Evolutionary conservation across 225 moss, liverwort and hornwort species (phyloP), one percentile per base, ranked within the genome.

Genomic region (Thuidium tamariscinum): DNA sequence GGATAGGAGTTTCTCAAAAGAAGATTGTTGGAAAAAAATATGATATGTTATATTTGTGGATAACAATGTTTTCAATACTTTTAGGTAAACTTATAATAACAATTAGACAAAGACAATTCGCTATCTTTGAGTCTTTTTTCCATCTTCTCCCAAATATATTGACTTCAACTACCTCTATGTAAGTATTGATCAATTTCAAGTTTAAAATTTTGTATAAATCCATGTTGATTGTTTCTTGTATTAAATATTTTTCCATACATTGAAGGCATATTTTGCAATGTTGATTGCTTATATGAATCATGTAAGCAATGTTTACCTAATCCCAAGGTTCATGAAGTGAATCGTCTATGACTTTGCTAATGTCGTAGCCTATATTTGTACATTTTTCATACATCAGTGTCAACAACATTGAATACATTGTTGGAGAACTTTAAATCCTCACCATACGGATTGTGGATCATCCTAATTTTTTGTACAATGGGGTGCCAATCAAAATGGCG

Each of bases 1-100:
- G 0, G 16, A 71, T 27, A 27, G 5, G 10, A 44, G 2, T 17
- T 44, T 44, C 0, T 16, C 0, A 1, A 44, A 41, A 9, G 16
- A 71, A 39, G 4, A 8, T 0, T 0, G 0, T 1, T 0, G 0
- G 39, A 14, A 14, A 14, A 37, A 10, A 42, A n/a, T n/a, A n/a
- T 70, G 5, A 1, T 10, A 10, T 29, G 5, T 29, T 17, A 5
- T 29, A 27, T 10, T 44, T n/a, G 3, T 44, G 0, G 6, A 10
- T 17, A 25, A 1, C 5, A 25, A 26, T 25, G 41, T 14, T 41
- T 69, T 41, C 0, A 14, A 0, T 25, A 8, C 23, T 41, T 5
- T 69, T 0, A 69, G 0, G 2, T 41, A 26, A 8, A 41, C 2
- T 70, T 0, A 4, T 42, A n/a, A n/a, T n/a, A n/a, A n/a, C n/a